Evolutionary conservation across 768 basidiomycete genomes (phyloP).

Genomic region (Lactifluus subvellereus): DNA sequence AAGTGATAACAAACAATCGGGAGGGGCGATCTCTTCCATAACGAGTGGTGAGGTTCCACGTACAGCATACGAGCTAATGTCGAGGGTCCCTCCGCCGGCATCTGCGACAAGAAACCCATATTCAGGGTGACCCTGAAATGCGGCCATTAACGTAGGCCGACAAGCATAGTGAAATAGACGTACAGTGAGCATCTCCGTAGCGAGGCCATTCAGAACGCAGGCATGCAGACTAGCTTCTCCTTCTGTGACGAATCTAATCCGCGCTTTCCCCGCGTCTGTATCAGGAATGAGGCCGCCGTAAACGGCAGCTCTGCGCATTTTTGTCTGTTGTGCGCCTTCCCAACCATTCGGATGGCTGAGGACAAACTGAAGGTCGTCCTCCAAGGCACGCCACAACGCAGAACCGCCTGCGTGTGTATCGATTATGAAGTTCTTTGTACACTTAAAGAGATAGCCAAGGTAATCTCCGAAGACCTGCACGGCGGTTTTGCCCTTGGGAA

Average conservation of each 20-base stretch:
- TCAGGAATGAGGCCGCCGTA: constrained; percentile 70
- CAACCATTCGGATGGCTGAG: constrained; percentile 79
- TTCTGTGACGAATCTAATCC: constrained; percentile 77
- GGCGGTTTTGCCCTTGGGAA: constrained; percentile 61
- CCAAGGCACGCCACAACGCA: constrained; percentile 64
- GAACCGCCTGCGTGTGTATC: constrained; percentile 80
- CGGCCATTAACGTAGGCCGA: not conserved
- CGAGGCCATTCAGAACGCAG: constrained; percentile 71
- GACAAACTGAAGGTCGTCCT: constrained; percentile 65
- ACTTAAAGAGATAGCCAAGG: constrained; percentile 64
- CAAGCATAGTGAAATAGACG: constrained; percentile 23
- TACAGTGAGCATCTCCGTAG: constrained; percentile 71
- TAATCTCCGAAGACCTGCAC: constrained; percentile 79
- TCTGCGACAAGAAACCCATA: constrained; percentile 77
- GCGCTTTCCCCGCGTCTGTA: constrained; percentile 62
- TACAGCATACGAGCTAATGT: constrained; percentile 76
- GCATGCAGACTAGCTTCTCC: constrained; percentile 82
- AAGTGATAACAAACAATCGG: constrained; percentile 52
- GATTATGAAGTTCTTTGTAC: constrained; percentile 68
- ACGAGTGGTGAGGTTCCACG: constrained; percentile 62
- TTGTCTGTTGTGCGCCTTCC: constrained; percentile 73
- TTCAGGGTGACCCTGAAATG: constrained; percentile 57
- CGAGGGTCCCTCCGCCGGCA: constrained; percentile 76
- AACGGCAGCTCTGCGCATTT: constrained; percentile 69
- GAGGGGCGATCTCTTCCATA: constrained; percentile 79